phyloP scores from a whole-genome alignment of 495 filamentous ascomycete species.

The Podospora didyma region DNA sequence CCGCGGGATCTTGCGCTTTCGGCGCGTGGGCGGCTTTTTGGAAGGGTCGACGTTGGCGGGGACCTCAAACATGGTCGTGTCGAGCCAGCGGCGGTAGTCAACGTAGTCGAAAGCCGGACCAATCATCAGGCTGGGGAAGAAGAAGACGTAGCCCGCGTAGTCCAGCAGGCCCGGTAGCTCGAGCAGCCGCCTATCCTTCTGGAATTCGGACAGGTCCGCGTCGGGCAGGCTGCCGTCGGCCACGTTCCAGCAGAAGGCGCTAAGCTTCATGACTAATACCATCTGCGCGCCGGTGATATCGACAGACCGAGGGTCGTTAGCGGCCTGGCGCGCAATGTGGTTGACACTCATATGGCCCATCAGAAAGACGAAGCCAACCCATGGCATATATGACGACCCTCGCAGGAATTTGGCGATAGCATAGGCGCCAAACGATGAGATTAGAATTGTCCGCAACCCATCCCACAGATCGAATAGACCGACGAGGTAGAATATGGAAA shows the following conservation, averaged over 20 bases:
- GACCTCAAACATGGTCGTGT: conserved; percentile 89
- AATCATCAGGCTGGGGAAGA: conserved; percentile 84
- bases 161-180: conserved; percentile 72
- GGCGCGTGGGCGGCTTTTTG: conserved; percentile 77
- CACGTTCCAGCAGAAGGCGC: conserved; percentile 95
- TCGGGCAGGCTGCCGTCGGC: conserved; percentile 81
- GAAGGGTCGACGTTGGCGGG: conserved; percentile 72
- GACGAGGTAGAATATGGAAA: conserved; percentile 84
- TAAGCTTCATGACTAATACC: conserved; percentile 98
- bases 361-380: conserved; percentile 88
- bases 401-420: conserved; percentile 74
- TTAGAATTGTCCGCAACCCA: conserved; percentile 73
- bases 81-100: conserved; percentile 89
- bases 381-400: conserved; percentile 94
- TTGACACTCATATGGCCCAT: conserved; percentile 95
- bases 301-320: conserved; percentile 57
- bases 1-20: conserved; percentile 91
- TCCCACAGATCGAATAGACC: conserved; percentile 95
- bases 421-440: conserved; percentile 77
- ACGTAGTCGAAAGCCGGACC: conserved; percentile 92
- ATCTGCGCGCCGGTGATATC: conserved; percentile 98
- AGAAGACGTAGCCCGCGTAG: conserved; percentile 85
- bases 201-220: conserved; percentile 75
- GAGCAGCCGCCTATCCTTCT: conserved; percentile 74
- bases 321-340: conserved; percentile 77